phyloP scores from a whole-genome alignment of 1,284 basidiomycete genomes.

The Microbotryomycetes sp. region DNA sequence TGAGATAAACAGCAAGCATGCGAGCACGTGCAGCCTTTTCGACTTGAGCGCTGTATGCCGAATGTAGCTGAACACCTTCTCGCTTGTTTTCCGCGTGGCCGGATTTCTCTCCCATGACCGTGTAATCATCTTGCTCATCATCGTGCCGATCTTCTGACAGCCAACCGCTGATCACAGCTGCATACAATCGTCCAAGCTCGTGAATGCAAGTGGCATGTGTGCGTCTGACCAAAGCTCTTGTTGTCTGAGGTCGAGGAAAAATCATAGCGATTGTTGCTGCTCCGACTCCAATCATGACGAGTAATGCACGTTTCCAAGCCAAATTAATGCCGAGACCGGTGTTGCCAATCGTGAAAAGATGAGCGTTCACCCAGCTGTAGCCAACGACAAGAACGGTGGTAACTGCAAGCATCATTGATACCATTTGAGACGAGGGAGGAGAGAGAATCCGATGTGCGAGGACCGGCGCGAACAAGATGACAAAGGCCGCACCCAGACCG shows the following conservation, averaged over 20 bases:
- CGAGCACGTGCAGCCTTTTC: constrained; percentile 7
- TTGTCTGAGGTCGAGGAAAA: constrained; percentile 9
- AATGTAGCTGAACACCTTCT: too few relatives aligned
- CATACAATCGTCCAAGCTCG: constrained; percentile 21
- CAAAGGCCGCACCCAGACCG: constrained; percentile 53
- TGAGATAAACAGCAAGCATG: constrained; percentile 19
- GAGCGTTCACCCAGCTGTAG: constrained; percentile 32
- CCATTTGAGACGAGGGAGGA: constrained; percentile 45
- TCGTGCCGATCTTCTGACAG: constrained; percentile 10
- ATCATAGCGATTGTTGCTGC: constrained; percentile 15
- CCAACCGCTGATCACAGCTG: constrained; percentile 14
- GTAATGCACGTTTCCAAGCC: constrained; percentile 31
- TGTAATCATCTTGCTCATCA: not conserved
- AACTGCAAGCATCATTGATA: constrained; percentile 43
- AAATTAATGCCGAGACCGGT: constrained; percentile 31
- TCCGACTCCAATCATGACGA: constrained; percentile 23
- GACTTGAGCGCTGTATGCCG: not conserved
- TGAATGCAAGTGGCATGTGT: constrained; percentile 26
- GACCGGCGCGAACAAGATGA: constrained; percentile 51
- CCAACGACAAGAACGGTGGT: constrained; percentile 36
- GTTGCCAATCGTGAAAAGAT: constrained; percentile 24
- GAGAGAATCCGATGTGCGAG: constrained; percentile 53
- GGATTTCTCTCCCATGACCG: not conserved
- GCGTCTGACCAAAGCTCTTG: constrained; percentile 16
- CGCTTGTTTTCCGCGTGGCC: not conserved